Base-by-base conservation (phyloP, 139 green algal genomes). In the Chlamydomonas sp. region DNA sequence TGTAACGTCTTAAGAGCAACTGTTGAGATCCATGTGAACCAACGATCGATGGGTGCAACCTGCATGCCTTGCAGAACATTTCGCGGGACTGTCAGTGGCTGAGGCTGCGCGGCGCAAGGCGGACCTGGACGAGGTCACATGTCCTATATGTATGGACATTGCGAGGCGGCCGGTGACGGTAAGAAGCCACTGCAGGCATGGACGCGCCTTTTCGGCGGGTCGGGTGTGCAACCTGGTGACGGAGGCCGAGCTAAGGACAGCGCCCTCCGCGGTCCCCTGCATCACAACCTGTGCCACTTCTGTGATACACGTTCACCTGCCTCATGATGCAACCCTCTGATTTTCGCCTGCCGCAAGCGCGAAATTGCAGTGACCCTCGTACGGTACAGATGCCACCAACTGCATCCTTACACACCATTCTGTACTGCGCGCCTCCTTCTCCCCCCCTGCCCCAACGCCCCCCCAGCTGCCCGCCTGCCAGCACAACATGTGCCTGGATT, bases 401-500 rank as follows among this genome's bases (percentile, higher is more conserved):
- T 62, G 31, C 0, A 62, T 60, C 73, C 5, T 62, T 78, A 6
- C 3, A 5, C 7, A 8, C 73, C 73, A 76, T 5, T 76, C 10
- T 31, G 20, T 31, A 5, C 69, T 31, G 69, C 5, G 12, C 16
- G 5, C 69, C 18, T 5, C 20, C 78, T 16, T 9, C 78, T 7
- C 61, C 78, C 8, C 78, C 60, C 76, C 49, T 66, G 57, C n/a
- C 16, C 2, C 63, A 63, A 9, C 4, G 57, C 0, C 66, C 12
- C 58, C 63, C 64, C 94, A 97, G 95, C 95, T 96, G 2, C 93
- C 97, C 49, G 31, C 31, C 31, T 99, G 97, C 93, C 97, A 98
- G 89, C 97, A 99, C 94, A 99, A 99, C 91, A 98, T 97, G 89
- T 99, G 97, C 91, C 92, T 99, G 66, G 92, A 86, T 31, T 99